These are phyloP conservation scores for Crassisporium funariophilum DNA, from an alignment of 768 basidiomycete genomes.

Conservation along the genomic window DNA sequence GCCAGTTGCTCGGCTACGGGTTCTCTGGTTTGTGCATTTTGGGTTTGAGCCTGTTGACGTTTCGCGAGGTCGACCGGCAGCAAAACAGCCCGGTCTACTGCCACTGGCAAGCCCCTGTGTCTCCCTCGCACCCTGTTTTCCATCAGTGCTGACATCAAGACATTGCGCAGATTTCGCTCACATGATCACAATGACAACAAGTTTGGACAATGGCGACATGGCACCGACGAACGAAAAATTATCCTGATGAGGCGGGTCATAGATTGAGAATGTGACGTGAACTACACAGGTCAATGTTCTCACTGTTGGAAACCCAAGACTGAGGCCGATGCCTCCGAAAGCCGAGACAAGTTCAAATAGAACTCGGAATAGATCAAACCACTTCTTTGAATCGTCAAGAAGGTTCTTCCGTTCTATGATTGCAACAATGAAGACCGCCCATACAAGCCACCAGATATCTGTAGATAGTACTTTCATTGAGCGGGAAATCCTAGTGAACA, in stretches of 20 bases:
- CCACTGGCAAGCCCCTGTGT: slow-evolving; percentile 71
- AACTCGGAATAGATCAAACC: slow-evolving; percentile 62
- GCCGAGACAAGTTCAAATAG: slow-evolving; percentile 70
- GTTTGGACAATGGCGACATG: slow-evolving; percentile 65
- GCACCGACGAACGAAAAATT: slow-evolving; percentile 67
- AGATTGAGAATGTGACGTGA: not conserved
- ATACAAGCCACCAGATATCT: slow-evolving; percentile 84
- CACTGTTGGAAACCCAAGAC: slow-evolving; percentile 59
- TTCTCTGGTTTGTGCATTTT: too few relatives aligned
- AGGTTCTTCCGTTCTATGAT: slow-evolving; percentile 68
- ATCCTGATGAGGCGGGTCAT: slow-evolving; percentile 32
- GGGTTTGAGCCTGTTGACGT: not conserved
- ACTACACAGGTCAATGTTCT: slow-evolving; percentile 4
- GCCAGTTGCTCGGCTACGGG: too few relatives aligned
- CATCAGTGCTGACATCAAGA: not conserved
- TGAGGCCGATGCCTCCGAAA: slow-evolving; percentile 70
- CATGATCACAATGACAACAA: slow-evolving; percentile 76
- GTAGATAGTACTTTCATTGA: not conserved
- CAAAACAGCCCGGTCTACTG: slow-evolving; percentile 60
- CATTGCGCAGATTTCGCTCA: slow-evolving; percentile 18
- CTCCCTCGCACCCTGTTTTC: slow-evolving; percentile 60
- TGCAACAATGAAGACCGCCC: slow-evolving; percentile 70
- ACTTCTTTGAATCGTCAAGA: slow-evolving; percentile 55
- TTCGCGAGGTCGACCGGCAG: slow-evolving; percentile 39
- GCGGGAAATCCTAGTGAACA: not conserved